Evolutionary conservation across 1,284 basidiomycete species (phyloP).

Genomic region (Pterulicium gracile): DNA sequence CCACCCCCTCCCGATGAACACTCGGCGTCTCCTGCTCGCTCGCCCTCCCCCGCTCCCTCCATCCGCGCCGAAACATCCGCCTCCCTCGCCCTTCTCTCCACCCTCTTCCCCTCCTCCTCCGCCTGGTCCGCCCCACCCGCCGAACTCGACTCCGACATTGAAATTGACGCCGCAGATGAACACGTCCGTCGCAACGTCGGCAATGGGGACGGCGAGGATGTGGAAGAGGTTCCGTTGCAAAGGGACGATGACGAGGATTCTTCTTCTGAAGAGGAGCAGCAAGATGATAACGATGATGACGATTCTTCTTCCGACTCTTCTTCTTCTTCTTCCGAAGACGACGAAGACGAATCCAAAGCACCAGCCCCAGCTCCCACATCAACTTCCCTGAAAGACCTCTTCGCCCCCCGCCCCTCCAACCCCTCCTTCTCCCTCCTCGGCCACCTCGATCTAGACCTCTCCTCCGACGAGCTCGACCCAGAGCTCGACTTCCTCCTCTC

Average conservation of each 20-base stretch:
- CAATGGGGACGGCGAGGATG: slow-evolving; percentile 19
- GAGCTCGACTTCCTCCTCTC: slow-evolving; percentile 15
- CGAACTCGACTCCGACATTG: slow-evolving; percentile 33
- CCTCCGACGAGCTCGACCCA: slow-evolving; percentile 43
- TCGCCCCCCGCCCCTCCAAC: slow-evolving; percentile 9
- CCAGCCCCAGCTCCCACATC: slow-evolving; percentile 7
- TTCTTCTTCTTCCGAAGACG: neutral
- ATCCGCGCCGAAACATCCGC: neutral
- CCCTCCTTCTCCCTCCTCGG: slow-evolving; percentile 56
- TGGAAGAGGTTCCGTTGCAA: slow-evolving; percentile 11
- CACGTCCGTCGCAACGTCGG: slow-evolving; percentile 10
- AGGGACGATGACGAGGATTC: slow-evolving; percentile 10
- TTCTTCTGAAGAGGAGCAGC: slow-evolving; percentile 14
- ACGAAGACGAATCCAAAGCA: slow-evolving; percentile 8
- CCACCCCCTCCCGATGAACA: neutral
- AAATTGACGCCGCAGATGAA: slow-evolving; percentile 31
- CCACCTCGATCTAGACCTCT: slow-evolving; percentile 55
- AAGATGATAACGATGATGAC: slow-evolving; percentile 9
- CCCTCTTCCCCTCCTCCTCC: slow-evolving; percentile 31
- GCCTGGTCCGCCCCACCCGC: slow-evolving; percentile 20
- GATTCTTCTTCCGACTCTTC: no score
- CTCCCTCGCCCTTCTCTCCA: slow-evolving; percentile 36
- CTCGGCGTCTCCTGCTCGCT: neutral
- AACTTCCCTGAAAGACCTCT: neutral
- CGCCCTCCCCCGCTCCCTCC: neutral